phyloP scores from a whole-genome alignment of 805 yeast species.

The Isabelozyma pseudorhagii region DNA sequence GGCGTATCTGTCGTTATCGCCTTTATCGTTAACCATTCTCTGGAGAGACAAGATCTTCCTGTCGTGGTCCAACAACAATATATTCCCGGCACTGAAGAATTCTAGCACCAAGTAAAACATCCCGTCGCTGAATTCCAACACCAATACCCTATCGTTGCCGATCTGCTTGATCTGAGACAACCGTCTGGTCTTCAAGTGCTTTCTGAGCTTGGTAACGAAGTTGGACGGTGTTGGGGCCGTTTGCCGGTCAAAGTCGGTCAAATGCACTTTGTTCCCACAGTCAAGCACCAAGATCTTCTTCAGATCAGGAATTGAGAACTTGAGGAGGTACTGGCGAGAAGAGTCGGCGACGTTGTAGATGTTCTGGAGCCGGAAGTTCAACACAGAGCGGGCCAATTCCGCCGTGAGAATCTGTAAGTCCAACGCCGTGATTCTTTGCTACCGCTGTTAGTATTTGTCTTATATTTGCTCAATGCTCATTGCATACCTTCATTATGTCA shows the following conservation, averaged over 20 bases:
- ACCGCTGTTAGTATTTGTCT: constrained; percentile 1
- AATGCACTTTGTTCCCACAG: constrained; percentile 78
- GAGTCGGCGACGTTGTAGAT: constrained; percentile 78
- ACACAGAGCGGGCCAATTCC: constrained; percentile 58
- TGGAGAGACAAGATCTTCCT: constrained; percentile 68
- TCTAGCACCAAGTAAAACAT: constrained; percentile 74
- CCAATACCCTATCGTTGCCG: constrained; percentile 78
- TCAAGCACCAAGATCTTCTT: constrained; percentile 75
- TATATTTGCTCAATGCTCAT: background rate
- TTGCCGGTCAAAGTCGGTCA: constrained; percentile 78
- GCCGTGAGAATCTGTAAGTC: constrained; percentile 70
- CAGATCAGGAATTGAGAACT: constrained; percentile 80
- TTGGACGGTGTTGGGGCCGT: constrained; percentile 80
- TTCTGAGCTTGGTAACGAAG: constrained; percentile 81
- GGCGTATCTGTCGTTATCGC: constrained; percentile 59
- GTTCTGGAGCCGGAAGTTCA: constrained; percentile 73
- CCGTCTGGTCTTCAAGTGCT: constrained; percentile 79
- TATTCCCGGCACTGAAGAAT: constrained; percentile 93
- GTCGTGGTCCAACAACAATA: constrained; percentile 69
- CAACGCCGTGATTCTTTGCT: constrained; percentile 85
- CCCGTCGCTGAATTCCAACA: constrained; percentile 83
- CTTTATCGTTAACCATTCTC: constrained; percentile 74
- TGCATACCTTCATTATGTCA: background rate
- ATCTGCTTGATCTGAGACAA: constrained; percentile 71
- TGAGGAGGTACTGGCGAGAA: constrained; percentile 68